phyloP scores from a whole-genome alignment of 2,329 filamentous ascomycete genomes.

The Westerdykella ornata region DNA sequence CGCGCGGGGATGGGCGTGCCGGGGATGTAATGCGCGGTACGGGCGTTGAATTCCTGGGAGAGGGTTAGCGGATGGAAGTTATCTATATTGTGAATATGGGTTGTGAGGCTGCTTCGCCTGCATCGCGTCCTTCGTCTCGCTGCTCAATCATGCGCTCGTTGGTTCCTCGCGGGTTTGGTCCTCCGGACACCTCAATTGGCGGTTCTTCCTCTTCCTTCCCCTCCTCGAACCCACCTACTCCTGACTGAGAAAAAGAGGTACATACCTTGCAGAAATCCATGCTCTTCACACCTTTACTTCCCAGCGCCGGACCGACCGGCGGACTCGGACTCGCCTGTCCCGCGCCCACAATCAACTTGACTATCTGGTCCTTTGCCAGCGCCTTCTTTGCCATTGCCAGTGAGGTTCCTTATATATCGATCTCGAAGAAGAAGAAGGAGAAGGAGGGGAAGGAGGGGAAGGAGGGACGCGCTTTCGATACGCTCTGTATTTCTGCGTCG shows the following conservation, averaged over 20 bases:
- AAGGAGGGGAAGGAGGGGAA: no score
- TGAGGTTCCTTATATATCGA: constrained; percentile 1
- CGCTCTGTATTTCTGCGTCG: neutral
- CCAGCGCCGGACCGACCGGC: constrained; percentile 90
- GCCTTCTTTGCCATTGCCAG: constrained; percentile 33
- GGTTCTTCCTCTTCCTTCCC: no score
- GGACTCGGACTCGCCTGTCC: constrained; percentile 92
- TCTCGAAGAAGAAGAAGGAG: no score
- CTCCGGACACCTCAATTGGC: no score
- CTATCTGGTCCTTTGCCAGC: constrained; percentile 49
- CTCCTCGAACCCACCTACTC: no score
- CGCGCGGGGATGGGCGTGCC: constrained; percentile 86
- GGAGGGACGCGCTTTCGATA: neutral
- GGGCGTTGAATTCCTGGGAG: constrained; percentile 85
- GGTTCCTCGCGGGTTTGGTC: no score
- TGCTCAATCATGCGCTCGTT: no score
- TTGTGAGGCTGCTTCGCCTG: neutral
- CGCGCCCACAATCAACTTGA: constrained; percentile 96
- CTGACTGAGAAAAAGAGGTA: neutral
- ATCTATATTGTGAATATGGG: neutral
- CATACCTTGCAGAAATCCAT: constrained; percentile 98
- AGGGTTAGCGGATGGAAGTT: neutral
- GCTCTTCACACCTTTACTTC: constrained; percentile 95
- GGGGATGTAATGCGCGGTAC: constrained; percentile 73
- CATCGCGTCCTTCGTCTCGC: no score